Percentiles rank a stretch among this genome's conserved stretches.
Conservation (phyloP, 2,329 filamentous ascomycete genomes). For the Chaetomium sp. region DNA sequence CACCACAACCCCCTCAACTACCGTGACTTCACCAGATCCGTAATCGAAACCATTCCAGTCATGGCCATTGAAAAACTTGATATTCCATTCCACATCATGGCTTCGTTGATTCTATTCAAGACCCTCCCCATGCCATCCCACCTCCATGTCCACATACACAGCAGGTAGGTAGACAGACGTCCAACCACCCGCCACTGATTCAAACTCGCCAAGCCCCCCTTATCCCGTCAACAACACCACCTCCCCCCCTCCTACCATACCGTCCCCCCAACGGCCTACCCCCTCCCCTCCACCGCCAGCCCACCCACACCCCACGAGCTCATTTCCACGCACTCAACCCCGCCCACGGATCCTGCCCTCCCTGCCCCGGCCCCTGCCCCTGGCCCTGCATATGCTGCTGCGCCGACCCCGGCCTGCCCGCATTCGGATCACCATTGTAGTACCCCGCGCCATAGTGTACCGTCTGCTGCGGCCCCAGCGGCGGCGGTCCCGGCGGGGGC, state of each 20-base stretch:
- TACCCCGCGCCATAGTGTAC: slow-evolving; percentile 52
- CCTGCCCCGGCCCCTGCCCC: slow-evolving; percentile 42
- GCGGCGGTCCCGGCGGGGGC: slow-evolving; percentile 64
- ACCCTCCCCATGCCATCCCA: background rate
- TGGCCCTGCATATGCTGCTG: slow-evolving; percentile 49
- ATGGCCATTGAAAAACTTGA: background rate
- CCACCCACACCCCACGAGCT: background rate
- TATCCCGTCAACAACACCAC: background rate
- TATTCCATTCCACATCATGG: background rate
- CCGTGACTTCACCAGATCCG: background rate
- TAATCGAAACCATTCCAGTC: background rate
- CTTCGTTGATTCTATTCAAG: background rate
- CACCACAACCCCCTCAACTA: background rate
- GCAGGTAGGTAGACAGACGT: background rate
- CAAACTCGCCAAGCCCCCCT: background rate
- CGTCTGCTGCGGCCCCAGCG: slow-evolving; percentile 63
- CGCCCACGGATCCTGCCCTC: slow-evolving; percentile 64
- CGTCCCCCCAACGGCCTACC: background rate
- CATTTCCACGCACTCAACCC: slow-evolving; percentile 71
- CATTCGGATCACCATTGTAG: slow-evolving; percentile 31
- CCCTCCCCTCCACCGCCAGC: background rate
- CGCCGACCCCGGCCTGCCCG: slow-evolving; percentile 37
- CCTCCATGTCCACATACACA: background rate
- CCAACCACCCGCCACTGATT: background rate
- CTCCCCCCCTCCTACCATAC: background rate